phyloP scores from a whole-genome alignment of 345 rosid genomes.

The Punica granatum region DNA sequence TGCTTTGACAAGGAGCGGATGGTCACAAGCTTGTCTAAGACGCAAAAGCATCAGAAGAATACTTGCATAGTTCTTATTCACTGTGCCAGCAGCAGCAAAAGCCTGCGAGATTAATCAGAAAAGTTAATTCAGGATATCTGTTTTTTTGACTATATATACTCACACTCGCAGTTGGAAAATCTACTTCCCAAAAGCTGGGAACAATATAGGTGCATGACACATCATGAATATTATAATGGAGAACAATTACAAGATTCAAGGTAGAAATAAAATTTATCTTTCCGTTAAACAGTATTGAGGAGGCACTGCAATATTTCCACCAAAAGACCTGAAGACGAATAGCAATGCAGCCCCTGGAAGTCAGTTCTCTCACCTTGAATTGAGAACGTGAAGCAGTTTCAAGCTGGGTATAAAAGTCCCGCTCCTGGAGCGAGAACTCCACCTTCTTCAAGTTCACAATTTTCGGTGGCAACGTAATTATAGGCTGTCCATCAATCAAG shows the following conservation, averaged over 20 bases:
- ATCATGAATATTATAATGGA: background rate
- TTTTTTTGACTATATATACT: background rate
- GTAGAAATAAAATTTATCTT: background rate
- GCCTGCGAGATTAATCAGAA: slow-evolving; percentile 41
- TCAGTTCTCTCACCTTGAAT: slow-evolving; percentile 53
- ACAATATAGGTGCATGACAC: background rate
- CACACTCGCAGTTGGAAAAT: background rate
- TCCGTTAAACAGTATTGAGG: background rate
- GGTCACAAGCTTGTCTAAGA: slow-evolving; percentile 96
- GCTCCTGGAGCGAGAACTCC: slow-evolving; percentile 74
- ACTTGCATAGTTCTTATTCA: slow-evolving; percentile 89
- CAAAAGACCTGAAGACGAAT: background rate
- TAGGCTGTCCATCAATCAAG: slow-evolving; percentile 78
- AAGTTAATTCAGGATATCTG: background rate
- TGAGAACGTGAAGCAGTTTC: slow-evolving; percentile 76
- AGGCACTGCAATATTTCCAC: background rate
- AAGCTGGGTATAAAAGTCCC: slow-evolving; percentile 72
- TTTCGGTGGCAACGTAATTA: slow-evolving; percentile 81
- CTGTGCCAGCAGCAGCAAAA: slow-evolving; percentile 89
- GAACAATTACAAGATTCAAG: background rate
- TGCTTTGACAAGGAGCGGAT: slow-evolving; percentile 72
- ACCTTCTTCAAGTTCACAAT: slow-evolving; percentile 48
- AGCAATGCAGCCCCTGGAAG: background rate
- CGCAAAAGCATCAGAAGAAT: slow-evolving; percentile 96
- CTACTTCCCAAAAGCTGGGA: background rate